Evolutionary conservation across 805 yeast genomes (phyloP), one percentile per base, ranked within the genome.

Genomic region (Yarrowia bubula): DNA sequence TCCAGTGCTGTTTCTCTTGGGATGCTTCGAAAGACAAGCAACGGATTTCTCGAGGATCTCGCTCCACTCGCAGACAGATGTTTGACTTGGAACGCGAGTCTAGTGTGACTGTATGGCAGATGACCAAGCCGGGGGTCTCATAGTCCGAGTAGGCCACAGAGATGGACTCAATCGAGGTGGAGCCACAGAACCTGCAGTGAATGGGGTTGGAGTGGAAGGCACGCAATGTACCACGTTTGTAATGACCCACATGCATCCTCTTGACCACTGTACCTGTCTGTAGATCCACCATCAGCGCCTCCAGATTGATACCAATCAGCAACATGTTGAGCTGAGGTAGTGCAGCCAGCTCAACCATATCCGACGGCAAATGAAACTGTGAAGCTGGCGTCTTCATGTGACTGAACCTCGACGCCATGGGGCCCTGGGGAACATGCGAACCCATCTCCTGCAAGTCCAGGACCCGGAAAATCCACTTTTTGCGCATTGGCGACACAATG

Each of bases 1-100:
- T 78, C 85, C 90, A 86, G 73, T 85, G 84, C 66, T 84, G 87
- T 60, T 84, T 85, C 71, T 90, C 96, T 17, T 82, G 79, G 8
- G 85, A 90, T 0, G 88, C 84, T 64, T 86, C 90, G 73, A 91
- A 89, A 32, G 97, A 97, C 44, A 88, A 80, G 76, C 97, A 91
- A 78, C 97, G 84, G 42, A 90, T 89, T 76, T 91, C 97, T 71
- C 96, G 83, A 1, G 93, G 90, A 75, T 91, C 97, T 82, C 97
- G 87, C 75, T 91, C 97, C 43, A 89, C 96, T 75, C 97, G 84
- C 65, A 91, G 76, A 74, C 97, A 91, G 44, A 91, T 91, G 69
- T 84, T 87, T 65, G 84, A 88, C 71, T 89, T 88, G 9, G 96
- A 91, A 66, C 86, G 80, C 71, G 88, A 88, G 67, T 86, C 89